Evolutionary conservation across 2,329 filamentous ascomycete species (phyloP).

Genomic region (Chaetomium sp.): DNA sequence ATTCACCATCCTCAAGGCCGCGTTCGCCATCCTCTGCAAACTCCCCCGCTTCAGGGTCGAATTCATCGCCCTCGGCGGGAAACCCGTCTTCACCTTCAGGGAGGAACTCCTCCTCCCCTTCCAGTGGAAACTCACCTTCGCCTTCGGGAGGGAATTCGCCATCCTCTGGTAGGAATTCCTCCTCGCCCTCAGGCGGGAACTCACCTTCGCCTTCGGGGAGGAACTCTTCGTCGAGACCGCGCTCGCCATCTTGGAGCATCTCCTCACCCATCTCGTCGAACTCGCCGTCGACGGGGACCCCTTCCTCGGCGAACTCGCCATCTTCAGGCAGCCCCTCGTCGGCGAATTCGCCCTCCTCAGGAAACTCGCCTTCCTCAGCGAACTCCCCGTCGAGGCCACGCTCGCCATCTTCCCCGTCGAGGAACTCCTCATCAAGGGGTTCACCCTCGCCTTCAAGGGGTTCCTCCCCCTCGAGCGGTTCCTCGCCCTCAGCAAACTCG

Average conservation of each 20-base stretch:
- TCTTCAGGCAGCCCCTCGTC: constrained; percentile 5
- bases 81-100: constrained; percentile 12
- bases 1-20: constrained; percentile 9
- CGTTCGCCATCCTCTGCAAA: constrained; percentile 1
- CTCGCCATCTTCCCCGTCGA: constrained; percentile 13
- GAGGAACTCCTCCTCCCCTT: constrained; percentile 3
- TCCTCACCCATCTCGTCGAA: constrained; percentile 9
- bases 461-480: constrained; percentile 1
- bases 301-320: constrained; percentile 2
- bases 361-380: not conserved
- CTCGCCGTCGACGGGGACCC: not conserved
- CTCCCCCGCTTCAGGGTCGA: constrained; percentile 3
- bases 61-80: not conserved
- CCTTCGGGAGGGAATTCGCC: constrained; percentile 7
- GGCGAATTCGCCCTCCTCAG: constrained; percentile 7
- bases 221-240: constrained; percentile 5
- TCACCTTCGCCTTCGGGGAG: constrained; percentile 15
- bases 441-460: not conserved
- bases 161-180: constrained; percentile 5
- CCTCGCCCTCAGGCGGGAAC: not conserved
- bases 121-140: constrained; percentile 12
- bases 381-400: constrained; percentile 5
- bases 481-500: constrained; percentile 11
- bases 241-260: constrained; percentile 10
- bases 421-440: not conserved